A percentile compares a stretch with the other conserved stretches of the same genome.
Evolutionary conservation across 306 rosid species (phyloP).

Genomic region (Cicer chorassanicum): DNA sequence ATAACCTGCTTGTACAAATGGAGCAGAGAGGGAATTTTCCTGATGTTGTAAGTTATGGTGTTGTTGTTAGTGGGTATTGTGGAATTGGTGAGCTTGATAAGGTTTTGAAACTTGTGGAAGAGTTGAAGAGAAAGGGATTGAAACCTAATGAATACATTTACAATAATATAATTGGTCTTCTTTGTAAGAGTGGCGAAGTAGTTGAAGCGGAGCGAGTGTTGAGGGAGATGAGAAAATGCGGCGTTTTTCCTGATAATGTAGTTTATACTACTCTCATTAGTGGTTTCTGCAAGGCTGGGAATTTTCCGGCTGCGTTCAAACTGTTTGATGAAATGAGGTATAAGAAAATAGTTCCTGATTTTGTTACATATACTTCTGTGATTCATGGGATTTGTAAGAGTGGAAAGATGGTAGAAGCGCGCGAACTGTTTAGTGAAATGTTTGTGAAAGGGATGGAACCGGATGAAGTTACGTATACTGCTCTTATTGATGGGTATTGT

Average conservation of each 20-base stretch:
- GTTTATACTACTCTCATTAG: slow-evolving; percentile 77
- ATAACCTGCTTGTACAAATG: slow-evolving; percentile 72
- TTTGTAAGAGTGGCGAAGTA: slow-evolving; percentile 64
- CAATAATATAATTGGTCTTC: slow-evolving; percentile 65
- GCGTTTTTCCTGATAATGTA: slow-evolving; percentile 71
- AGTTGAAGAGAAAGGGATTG: slow-evolving; percentile 67
- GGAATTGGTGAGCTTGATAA: slow-evolving; percentile 57
- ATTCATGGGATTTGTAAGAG: slow-evolving; percentile 70
- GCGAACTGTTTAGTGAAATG: slow-evolving; percentile 63
- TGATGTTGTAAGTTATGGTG: slow-evolving; percentile 82
- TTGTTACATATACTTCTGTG: slow-evolving; percentile 68
- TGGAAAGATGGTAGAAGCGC: slow-evolving; percentile 75
- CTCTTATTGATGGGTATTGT: slow-evolving; percentile 81
- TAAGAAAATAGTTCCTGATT: slow-evolving; percentile 70
- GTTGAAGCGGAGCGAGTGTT: slow-evolving; percentile 64
- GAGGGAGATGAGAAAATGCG: slow-evolving; percentile 62
- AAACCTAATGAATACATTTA: slow-evolving; percentile 66
- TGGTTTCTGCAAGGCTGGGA: slow-evolving; percentile 71
- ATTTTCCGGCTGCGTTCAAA: slow-evolving; percentile 57
- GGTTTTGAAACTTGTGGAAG: slow-evolving; percentile 73
- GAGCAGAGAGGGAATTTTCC: slow-evolving; percentile 65
- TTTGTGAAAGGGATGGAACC: slow-evolving; percentile 62
- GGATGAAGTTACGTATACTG: slow-evolving; percentile 84
- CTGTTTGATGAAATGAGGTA: slow-evolving; percentile 69
- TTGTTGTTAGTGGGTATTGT: slow-evolving; percentile 76